Evolutionary conservation across 1,139 yeast species (phyloP).

Genomic region (Suhomyces maxii): DNA sequence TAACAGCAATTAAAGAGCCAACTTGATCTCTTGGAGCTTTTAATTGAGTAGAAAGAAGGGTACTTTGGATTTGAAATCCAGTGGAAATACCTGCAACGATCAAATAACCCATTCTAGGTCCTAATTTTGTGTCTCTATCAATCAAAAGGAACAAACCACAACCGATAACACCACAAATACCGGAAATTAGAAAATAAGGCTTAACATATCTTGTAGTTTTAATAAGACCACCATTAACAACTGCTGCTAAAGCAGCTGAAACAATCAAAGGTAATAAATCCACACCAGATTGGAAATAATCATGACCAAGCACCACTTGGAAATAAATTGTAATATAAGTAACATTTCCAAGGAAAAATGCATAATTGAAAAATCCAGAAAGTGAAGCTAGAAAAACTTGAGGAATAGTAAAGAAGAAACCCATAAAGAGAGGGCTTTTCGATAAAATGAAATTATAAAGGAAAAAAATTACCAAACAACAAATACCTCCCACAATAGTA

Average conservation of each 20-base stretch:
- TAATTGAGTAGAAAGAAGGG: slow-evolving; percentile 22
- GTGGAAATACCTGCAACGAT: slow-evolving; percentile 22
- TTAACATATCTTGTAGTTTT: slow-evolving; percentile 19
- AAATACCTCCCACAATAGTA: slow-evolving; percentile 18
- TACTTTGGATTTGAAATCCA: slow-evolving; percentile 22
- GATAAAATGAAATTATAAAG: slow-evolving; percentile 18
- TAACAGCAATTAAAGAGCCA: slow-evolving; percentile 21
- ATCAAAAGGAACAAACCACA: slow-evolving; percentile 17
- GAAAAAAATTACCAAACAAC: slow-evolving; percentile 13
- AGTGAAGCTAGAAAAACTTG: slow-evolving; percentile 16
- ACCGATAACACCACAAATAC: slow-evolving; percentile 20
- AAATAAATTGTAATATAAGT: slow-evolving; percentile 25
- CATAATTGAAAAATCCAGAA: slow-evolving; percentile 17
- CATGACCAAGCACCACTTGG: slow-evolving; percentile 20
- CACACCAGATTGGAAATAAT: slow-evolving; percentile 22
- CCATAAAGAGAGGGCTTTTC: slow-evolving; percentile 16
- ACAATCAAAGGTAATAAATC: slow-evolving; percentile 22
- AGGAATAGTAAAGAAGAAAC: slow-evolving; percentile 15
- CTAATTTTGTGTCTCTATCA: slow-evolving; percentile 13
- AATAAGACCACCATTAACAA: slow-evolving; percentile 19
- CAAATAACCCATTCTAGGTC: slow-evolving; percentile 18
- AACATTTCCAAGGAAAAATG: slow-evolving; percentile 18
- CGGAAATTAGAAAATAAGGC: slow-evolving; percentile 17
- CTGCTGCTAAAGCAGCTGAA: slow-evolving; percentile 19
- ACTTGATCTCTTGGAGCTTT: slow-evolving; percentile 22